Evolutionary conservation across 495 filamentous ascomycete genomes (phyloP).

Genomic region (Penicillium maclennaniae): DNA sequence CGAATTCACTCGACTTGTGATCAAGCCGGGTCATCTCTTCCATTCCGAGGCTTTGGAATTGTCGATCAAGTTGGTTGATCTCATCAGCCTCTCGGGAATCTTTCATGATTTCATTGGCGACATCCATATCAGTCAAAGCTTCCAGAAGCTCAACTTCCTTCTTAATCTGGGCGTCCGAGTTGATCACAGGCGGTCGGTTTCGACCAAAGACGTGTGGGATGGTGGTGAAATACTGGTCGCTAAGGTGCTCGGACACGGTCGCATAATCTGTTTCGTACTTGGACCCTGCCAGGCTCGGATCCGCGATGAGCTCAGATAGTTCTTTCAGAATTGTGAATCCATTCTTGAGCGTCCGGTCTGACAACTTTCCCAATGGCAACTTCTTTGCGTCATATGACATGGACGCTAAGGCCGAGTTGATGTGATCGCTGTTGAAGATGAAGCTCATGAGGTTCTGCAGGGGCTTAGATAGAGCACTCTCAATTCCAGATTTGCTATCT

Average conservation of each 20-base stretch:
- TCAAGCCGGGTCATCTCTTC: conserved; percentile 70
- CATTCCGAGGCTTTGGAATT: conserved; percentile 66
- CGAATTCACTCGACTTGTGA: conserved; percentile 55
- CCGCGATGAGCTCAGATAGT: conserved; percentile 58
- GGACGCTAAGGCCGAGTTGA: conserved; percentile 58
- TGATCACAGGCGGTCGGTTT: conserved; percentile 63
- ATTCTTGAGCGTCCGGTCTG: conserved; percentile 64
- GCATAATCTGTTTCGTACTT: conserved; percentile 39
- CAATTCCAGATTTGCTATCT: conserved; percentile 22
- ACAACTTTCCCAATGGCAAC: conserved; percentile 78
- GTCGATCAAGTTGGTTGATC: conserved; percentile 63
- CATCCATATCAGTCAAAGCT: conserved; percentile 75
- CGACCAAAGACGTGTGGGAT: conserved; percentile 83
- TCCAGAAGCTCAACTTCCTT: conserved; percentile 74
- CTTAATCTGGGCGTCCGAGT: conserved; percentile 52
- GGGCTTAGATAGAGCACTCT: conserved; percentile 54
- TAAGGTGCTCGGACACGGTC: conserved; percentile 53
- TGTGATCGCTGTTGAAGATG: conserved; percentile 75
- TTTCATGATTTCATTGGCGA: conserved; percentile 74
- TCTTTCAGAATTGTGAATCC: conserved; percentile 75
- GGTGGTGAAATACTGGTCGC: conserved; percentile 72
- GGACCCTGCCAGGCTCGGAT: conserved; percentile 41
- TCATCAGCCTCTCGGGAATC: conserved; percentile 46
- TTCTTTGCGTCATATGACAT: conserved; percentile 76
- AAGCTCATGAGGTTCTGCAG: conserved; percentile 68